Percentiles rank a stretch among this genome's conserved stretches.
Conservation (phyloP, 2,329 filamentous ascomycete species). For the Fusarium nurragi region DNA sequence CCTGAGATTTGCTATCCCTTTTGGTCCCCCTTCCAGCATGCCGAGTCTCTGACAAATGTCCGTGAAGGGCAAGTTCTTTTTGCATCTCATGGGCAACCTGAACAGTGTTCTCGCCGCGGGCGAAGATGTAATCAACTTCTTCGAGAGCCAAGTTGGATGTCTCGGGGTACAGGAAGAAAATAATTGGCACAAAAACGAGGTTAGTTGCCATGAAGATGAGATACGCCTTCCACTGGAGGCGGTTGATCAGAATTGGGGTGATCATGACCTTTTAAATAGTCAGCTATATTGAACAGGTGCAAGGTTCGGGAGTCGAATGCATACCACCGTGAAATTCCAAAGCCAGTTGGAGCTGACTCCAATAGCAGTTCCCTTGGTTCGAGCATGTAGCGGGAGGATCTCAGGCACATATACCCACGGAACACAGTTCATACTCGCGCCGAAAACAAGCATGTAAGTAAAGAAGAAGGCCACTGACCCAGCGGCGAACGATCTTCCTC, state of each 20-base stretch:
- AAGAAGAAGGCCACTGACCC: conserved; percentile 36
- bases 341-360: conserved; percentile 27
- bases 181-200: neutral
- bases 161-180: conserved; percentile 8
- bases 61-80: conserved; percentile 5
- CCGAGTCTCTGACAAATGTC: neutral
- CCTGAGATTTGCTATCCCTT: neutral
- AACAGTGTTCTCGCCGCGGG: conserved; percentile 3
- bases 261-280: conserved; percentile 55
- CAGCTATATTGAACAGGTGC: conserved; percentile 7
- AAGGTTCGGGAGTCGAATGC: neutral
- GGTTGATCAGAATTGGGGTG: conserved; percentile 50
- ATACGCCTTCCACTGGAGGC: conserved; percentile 14
- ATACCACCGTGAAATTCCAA: conserved; percentile 16
- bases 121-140: conserved; percentile 19
- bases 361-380: conserved; percentile 36
- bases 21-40: neutral
- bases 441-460: conserved; percentile 35
- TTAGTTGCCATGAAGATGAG: conserved; percentile 23
- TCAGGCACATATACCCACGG: conserved; percentile 41
- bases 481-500: conserved; percentile 27
- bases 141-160: conserved; percentile 14
- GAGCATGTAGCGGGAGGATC: conserved; percentile 32
- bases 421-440: conserved; percentile 36
- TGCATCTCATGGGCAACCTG: conserved; percentile 9